Conservation (phyloP, 106 monocot genomes). For the Dendrobium catenatum region DNA sequence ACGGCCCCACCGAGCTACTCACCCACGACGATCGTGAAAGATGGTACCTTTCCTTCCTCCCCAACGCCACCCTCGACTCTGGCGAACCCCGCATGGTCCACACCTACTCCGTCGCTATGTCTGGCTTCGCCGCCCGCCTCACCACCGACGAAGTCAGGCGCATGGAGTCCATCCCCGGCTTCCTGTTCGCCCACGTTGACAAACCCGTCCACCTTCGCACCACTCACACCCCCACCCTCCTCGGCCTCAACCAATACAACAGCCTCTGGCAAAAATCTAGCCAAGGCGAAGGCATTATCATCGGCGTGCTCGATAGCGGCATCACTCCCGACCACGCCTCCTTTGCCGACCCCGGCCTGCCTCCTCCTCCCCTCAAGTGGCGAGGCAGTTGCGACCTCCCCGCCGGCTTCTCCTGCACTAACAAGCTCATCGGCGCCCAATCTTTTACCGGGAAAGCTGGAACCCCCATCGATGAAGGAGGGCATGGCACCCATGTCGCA, state of each 20-base stretch:
- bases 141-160: conserved; percentile 2
- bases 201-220: conserved; percentile 2
- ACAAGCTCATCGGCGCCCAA: conserved; percentile 39
- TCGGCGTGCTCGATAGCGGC: conserved; percentile 47
- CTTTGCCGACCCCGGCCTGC: conserved; percentile 28
- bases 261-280: conserved; percentile 15
- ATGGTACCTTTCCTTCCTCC: conserved; percentile 15
- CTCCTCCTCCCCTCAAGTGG: conserved; percentile 35
- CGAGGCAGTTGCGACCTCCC: conserved; percentile 24
- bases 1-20: background rate
- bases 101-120: conserved; percentile 10
- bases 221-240: conserved; percentile 15
- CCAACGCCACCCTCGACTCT: background rate
- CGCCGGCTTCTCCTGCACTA: conserved; percentile 19
- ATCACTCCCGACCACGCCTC: conserved; percentile 33
- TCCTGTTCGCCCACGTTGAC: conserved; percentile 7
- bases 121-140: conserved; percentile 19
- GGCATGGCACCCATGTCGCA: conserved; percentile 40
- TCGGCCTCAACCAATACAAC: background rate
- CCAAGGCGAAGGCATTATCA: conserved; percentile 38
- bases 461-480: conserved; percentile 4
- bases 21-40: background rate
- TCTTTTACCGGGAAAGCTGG: background rate
- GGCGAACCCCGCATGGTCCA: conserved; percentile 7
- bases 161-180: conserved; percentile 3